phyloP scores from a whole-genome alignment of 2,329 filamentous ascomycete genomes.

The Colletotrichum costaricense region DNA sequence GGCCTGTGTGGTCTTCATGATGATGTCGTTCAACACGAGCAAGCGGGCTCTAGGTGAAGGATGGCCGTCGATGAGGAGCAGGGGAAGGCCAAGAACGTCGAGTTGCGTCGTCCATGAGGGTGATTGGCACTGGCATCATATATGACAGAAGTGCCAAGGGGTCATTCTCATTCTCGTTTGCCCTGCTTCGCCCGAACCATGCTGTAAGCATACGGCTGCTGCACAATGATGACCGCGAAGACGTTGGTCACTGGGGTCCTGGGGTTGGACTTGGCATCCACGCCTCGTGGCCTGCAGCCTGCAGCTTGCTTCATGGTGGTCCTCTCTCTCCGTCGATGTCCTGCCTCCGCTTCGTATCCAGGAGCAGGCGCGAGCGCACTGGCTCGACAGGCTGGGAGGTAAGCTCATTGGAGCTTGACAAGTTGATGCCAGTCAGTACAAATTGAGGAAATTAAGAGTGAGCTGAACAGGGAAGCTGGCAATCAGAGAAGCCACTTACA shows the following conservation, averaged over 20 bases:
- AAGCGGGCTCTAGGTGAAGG: background rate
- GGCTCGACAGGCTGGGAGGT: background rate
- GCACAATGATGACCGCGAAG: slow-evolving; percentile 21
- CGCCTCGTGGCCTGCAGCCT: background rate
- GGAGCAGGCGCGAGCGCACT: too few relatives aligned
- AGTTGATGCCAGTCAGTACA: background rate
- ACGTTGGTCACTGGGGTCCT: background rate
- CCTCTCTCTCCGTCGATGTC: background rate
- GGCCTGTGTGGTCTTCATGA: slow-evolving; percentile 44
- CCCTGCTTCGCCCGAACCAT: background rate
- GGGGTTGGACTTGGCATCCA: background rate
- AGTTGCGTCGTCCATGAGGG: background rate
- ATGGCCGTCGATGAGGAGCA: background rate
- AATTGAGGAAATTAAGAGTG: background rate
- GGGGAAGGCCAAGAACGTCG: background rate
- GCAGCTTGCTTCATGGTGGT: background rate
- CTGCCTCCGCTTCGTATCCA: background rate
- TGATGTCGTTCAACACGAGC: background rate
- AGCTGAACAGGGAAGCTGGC: background rate
- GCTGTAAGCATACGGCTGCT: background rate
- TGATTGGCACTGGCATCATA: background rate
- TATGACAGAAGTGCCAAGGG: slow-evolving; percentile 10
- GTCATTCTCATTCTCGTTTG: background rate
- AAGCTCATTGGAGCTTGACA: background rate
- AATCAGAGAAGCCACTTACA: background rate